These are phyloP conservation scores for Musa itinerans DNA, from an alignment of 176 grass and related monocot species.

Conservation along the genomic window DNA sequence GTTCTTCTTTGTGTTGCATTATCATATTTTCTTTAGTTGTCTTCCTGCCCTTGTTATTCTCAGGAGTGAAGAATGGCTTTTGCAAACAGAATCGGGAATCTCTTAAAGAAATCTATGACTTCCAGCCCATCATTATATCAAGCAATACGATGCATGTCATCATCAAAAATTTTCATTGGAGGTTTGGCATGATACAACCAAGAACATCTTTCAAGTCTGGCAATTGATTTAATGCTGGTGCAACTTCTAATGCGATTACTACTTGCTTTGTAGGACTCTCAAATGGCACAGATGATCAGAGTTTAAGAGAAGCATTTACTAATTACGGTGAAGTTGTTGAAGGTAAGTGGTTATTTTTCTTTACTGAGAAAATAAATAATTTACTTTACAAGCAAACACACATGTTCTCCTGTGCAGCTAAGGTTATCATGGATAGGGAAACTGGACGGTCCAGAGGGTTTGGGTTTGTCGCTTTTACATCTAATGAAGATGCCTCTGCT, in stretches of 20 bases:
- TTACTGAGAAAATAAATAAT: background rate
- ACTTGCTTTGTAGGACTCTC: conserved; percentile 44
- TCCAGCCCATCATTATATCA: conserved; percentile 46
- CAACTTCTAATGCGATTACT: conserved; percentile 1
- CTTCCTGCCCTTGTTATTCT: background rate
- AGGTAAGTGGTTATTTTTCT: conserved; percentile 28
- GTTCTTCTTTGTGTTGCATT: no score
- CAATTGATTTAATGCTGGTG: background rate
- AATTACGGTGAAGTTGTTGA: conserved; percentile 68
- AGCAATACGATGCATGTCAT: conserved; percentile 81
- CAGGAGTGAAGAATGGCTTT: conserved; percentile 42
- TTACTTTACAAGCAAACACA: background rate
- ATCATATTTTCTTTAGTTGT: background rate
- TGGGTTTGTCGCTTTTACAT: conserved; percentile 67
- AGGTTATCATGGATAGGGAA: conserved; percentile 61
- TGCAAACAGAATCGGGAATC: conserved; percentile 38
- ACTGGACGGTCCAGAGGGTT: conserved; percentile 71
- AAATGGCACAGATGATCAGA: conserved; percentile 54
- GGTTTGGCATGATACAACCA: conserved; percentile 25
- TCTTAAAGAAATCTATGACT: conserved; percentile 31
- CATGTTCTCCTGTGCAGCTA: conserved; percentile 30
- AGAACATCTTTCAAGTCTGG: background rate
- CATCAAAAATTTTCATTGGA: conserved; percentile 82
- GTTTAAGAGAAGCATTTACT: conserved; percentile 59
- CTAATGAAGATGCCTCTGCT: conserved; percentile 50